Conservation (phyloP, 768 basidiomycete species). For the Rhodotorula paludigena region DNA sequence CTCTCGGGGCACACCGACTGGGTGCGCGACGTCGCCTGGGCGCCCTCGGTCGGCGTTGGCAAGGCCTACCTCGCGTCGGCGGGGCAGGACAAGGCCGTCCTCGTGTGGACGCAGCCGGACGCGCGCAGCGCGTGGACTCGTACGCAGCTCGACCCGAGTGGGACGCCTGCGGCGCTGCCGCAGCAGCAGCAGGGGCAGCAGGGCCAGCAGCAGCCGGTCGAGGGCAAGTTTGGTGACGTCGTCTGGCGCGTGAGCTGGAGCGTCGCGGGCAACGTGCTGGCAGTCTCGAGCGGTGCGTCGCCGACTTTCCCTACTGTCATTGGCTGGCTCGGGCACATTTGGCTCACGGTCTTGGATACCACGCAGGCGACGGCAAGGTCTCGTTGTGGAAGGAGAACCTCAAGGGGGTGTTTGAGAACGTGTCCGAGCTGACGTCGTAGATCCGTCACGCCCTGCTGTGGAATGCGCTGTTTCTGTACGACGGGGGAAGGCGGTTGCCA, state of each 20-base stretch:
- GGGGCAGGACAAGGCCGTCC: constrained; percentile 81
- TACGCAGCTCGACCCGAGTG: constrained; percentile 63
- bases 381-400: constrained; percentile 97
- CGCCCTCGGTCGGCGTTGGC: constrained; percentile 91
- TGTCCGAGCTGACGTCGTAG: constrained; percentile 59
- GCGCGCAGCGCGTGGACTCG: constrained; percentile 66
- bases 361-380: constrained; percentile 83
- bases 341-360: background rate
- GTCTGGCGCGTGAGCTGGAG: constrained; percentile 99
- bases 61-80: constrained; percentile 93
- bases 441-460: background rate
- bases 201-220: constrained; percentile 49
- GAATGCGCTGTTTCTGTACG: background rate
- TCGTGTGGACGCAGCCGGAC: constrained; percentile 84
- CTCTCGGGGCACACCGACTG: constrained; percentile 93
- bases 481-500: too few relatives aligned
- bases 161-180: constrained; percentile 49
- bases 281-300: constrained; percentile 66
- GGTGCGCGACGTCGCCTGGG: constrained; percentile 99
- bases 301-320: too few relatives aligned
- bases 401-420: constrained; percentile 92
- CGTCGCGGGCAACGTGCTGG: constrained; percentile 87
- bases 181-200: constrained; percentile 52
- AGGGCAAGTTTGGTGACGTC: constrained; percentile 88
- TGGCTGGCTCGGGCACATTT: background rate